Evolutionary conservation across 768 basidiomycete species (phyloP), one percentile per base, ranked within the genome.

Genomic region (Podaxis sp.): DNA sequence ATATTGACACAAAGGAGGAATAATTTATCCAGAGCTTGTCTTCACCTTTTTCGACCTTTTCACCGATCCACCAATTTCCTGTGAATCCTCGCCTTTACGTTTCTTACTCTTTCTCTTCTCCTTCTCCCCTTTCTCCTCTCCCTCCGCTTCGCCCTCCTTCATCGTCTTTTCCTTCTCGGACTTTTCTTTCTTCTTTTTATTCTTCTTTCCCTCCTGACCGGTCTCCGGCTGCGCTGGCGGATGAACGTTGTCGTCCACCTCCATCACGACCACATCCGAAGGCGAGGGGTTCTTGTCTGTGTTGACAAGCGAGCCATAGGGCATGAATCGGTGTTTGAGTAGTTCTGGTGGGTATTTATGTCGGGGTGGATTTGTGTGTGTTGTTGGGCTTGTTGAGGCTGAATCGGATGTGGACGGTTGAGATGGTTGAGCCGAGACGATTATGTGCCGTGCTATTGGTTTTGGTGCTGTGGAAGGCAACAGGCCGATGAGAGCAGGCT

Each of bases 281-380:
- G 18, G 16, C 27, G 55, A 54, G 35, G 13, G 57, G 47, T 53
- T 44, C 59, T 37, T 52, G 21, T 13, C 46, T 32, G 52, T 36
- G 1, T 63, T 64, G 18, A 63, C 67, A 63, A 77, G 68, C 13
- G 87, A 82, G 1, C 88, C 88, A 28, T 80, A 82, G 0, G 89
- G 89, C 64, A 83, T 68, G 69, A 88, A 91, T 1, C 74, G 68
- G 64, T 90, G 88, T 60, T 77, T 89, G 35, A 91, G 76, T 1
- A 84, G 64, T 48, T 89, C 85, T 50, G 76, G 73, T 0, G 89
- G 82, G 65, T 90, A 83, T 9, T 73, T 77, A 3, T 79, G 75
- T 18, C 89, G 79, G 1, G 84, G 78, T 5, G 85, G 82, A 61
- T 84, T 84, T 68, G 82, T 74, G 57, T 76, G 73, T 27, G 71